Conservation (phyloP, 2,329 filamentous ascomycete species). For the Aspergillus felis region DNA sequence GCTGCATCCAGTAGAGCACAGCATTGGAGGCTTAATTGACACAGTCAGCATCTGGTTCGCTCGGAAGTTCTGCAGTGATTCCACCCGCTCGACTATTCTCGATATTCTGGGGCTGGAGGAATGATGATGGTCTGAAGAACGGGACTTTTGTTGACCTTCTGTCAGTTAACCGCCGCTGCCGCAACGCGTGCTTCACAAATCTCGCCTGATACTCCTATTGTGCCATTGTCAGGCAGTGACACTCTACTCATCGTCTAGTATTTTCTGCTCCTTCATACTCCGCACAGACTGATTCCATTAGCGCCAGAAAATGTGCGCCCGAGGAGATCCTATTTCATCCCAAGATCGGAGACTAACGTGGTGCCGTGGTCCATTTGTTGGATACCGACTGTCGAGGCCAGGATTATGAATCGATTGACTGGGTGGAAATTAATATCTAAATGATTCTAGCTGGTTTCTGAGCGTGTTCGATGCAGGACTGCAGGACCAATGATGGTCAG, state of each 20-base stretch:
- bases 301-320: too few species aligned
- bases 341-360: neutral
- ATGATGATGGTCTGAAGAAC: neutral
- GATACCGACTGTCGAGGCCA: neutral
- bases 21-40: too few species aligned
- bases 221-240: neutral
- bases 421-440: neutral
- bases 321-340: neutral
- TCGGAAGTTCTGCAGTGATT: neutral
- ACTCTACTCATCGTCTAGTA: neutral
- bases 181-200: constrained; percentile 3
- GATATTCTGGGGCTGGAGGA: neutral
- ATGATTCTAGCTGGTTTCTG: constrained; percentile 4
- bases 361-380: neutral
- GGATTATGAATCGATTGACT: neutral
- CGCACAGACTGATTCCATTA: too few species aligned
- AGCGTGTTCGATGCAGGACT: constrained; percentile 3
- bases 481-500: neutral
- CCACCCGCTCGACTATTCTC: constrained; percentile 7
- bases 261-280: neutral
- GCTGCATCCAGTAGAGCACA: neutral
- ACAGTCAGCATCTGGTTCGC: neutral
- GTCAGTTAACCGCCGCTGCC: constrained; percentile 13
- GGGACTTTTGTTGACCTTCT: neutral
- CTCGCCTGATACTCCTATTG: neutral